Evolutionary conservation across 1,284 basidiomycete genomes (phyloP).

Genomic region (Xerocomus nothofagi): DNA sequence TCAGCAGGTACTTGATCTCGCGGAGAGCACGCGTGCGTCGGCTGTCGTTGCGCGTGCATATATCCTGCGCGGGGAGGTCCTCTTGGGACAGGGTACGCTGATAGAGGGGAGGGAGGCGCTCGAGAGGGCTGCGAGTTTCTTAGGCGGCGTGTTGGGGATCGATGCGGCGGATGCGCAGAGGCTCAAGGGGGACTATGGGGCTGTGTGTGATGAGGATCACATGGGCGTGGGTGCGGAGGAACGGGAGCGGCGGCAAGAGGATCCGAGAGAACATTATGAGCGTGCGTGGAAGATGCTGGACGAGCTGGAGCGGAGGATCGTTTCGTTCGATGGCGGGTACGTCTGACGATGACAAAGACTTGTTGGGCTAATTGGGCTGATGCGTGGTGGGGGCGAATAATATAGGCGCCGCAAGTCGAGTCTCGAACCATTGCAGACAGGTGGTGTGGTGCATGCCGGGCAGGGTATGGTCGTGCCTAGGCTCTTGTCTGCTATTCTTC

Average conservation of each 20-base stretch:
- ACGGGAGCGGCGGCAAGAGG: conserved; percentile 41
- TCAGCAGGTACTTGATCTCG: conserved; percentile 69
- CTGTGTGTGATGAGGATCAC: conserved; percentile 43
- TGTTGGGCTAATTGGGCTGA: conserved; percentile 6
- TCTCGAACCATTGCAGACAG: conserved; percentile 23
- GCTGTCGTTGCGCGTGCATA: conserved; percentile 64
- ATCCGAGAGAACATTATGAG: conserved; percentile 53
- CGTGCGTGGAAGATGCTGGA: conserved; percentile 56
- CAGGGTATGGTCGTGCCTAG: conserved; percentile 66
- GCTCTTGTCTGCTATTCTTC: conserved; percentile 65
- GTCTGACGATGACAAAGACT: conserved; percentile 12
- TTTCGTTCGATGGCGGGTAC: conserved; percentile 55
- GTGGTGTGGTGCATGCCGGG: conserved; percentile 33
- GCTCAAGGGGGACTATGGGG: conserved; percentile 60
- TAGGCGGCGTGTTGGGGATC: conserved; percentile 46
- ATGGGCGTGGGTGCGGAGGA: conserved; percentile 39
- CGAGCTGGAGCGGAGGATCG: conserved; percentile 55
- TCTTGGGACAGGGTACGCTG: conserved; percentile 59
- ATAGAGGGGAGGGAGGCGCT: conserved; percentile 56
- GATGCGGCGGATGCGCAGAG: conserved; percentile 65
- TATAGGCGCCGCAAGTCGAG: conserved; percentile 49
- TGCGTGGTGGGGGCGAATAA: conserved; percentile 9
- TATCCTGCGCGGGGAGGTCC: conserved; percentile 65
- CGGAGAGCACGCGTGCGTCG: conserved; percentile 63
- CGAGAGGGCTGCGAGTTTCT: conserved; percentile 48